phyloP scores from a whole-genome alignment of 2,329 filamentous ascomycete species.

The Colletotrichum scovillei region DNA sequence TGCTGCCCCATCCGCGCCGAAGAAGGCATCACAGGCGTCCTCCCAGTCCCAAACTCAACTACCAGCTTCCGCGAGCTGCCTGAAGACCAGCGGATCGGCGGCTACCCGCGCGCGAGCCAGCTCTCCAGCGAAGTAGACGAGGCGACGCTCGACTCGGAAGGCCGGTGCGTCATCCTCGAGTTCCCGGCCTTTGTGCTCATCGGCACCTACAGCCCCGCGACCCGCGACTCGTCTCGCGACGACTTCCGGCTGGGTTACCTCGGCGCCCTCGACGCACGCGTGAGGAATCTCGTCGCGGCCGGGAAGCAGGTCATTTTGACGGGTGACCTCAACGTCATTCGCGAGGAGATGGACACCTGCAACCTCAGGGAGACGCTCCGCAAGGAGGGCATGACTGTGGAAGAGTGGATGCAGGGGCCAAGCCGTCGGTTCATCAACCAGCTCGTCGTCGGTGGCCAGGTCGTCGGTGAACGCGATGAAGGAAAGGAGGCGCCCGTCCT shows the following conservation, averaged over 20 bases:
- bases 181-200: conserved; percentile 95
- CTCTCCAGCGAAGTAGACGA: conserved; percentile 75
- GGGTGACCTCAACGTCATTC: conserved; percentile 87
- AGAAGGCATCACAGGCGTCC: conserved; percentile 88
- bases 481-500: conserved; percentile 78
- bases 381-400: conserved; percentile 74
- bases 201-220: conserved; percentile 92
- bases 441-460: conserved; percentile 78
- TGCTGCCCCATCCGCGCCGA: conserved; percentile 91
- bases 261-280: conserved; percentile 80
- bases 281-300: conserved; percentile 83
- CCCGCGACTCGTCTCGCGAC: conserved; percentile 84
- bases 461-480: conserved; percentile 74
- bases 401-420: conserved; percentile 79
- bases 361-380: conserved; percentile 77
- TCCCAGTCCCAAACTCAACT: conserved; percentile 78
- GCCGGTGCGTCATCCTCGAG: conserved; percentile 89
- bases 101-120: conserved; percentile 81
- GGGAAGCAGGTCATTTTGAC: conserved; percentile 89
- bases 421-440: conserved; percentile 86
- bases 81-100: conserved; percentile 81
- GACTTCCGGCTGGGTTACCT: conserved; percentile 86
- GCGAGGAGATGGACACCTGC: conserved; percentile 79
- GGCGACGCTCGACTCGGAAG: conserved; percentile 84
- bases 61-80: conserved; percentile 81